These are phyloP conservation scores for Teratosphaeria gauchensis DNA, from an alignment of 2,329 filamentous ascomycete genomes.

Conservation along the genomic window DNA sequence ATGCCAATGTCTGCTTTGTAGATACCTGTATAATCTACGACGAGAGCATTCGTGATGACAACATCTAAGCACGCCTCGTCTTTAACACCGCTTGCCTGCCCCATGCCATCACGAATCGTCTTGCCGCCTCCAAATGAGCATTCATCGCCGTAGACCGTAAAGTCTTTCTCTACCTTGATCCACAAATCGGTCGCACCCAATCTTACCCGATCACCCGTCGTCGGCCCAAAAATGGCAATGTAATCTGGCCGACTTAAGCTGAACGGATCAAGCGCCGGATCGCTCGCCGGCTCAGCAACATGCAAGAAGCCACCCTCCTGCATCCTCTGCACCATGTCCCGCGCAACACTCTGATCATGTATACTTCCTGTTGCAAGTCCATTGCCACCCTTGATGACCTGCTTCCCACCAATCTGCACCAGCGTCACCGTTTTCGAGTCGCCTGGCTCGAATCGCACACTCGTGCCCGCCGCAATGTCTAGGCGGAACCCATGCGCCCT, in stretches of 20 bases:
- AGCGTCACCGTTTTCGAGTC: slow-evolving; percentile 83
- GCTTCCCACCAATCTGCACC: slow-evolving; percentile 76
- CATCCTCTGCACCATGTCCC: slow-evolving; percentile 58
- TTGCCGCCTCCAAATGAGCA: slow-evolving; percentile 94
- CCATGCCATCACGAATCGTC: slow-evolving; percentile 90
- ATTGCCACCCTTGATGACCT: slow-evolving; percentile 78
- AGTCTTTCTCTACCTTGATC: slow-evolving; percentile 80
- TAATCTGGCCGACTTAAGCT: slow-evolving; percentile 73
- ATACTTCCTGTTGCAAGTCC: slow-evolving; percentile 63
- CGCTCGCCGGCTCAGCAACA: slow-evolving; percentile 53
- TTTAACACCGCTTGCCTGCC: slow-evolving; percentile 69
- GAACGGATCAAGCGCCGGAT: slow-evolving; percentile 50
- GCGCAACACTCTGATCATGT: slow-evolving; percentile 49
- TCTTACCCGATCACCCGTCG: slow-evolving; percentile 73
- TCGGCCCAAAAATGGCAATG: slow-evolving; percentile 83
- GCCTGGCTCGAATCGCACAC: slow-evolving; percentile 86
- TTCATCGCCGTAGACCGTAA: slow-evolving; percentile 80
- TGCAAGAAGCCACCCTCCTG: slow-evolving; percentile 71
- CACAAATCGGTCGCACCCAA: slow-evolving; percentile 79
- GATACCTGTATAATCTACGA: slow-evolving; percentile 86
- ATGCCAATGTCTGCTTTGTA: slow-evolving; percentile 96
- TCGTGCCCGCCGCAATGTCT: slow-evolving; percentile 85
- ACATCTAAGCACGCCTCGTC: slow-evolving; percentile 69
- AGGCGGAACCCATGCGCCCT: slow-evolving; percentile 76
- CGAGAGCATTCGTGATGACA: slow-evolving; percentile 79